Conservation (phyloP, 2,329 filamentous ascomycete species). For the Fusarium sp. region DNA sequence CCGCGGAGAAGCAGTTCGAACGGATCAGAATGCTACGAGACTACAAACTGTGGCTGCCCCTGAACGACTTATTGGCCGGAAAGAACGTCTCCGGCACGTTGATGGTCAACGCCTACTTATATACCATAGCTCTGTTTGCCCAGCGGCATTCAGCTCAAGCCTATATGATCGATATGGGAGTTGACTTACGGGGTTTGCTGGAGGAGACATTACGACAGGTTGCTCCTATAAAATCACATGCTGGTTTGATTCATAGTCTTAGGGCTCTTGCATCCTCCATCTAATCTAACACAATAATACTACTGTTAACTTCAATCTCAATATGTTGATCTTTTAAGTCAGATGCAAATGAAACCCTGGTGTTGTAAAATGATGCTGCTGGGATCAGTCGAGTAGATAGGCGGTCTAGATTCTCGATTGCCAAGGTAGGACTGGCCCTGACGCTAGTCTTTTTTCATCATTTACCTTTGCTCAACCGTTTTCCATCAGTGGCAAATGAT, state of each 20-base stretch:
- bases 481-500: not conserved
- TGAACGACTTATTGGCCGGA: constrained; percentile 20
- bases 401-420: not conserved
- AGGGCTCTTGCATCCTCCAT: constrained; percentile 4
- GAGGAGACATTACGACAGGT: constrained; percentile 19
- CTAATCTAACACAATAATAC: not conserved
- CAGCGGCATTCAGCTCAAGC: constrained; percentile 22
- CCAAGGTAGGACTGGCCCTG: not conserved
- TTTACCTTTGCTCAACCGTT: not conserved
- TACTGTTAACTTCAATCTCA: not conserved
- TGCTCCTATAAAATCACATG: not conserved
- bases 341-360: not conserved
- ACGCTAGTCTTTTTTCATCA: not conserved
- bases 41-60: constrained; percentile 27
- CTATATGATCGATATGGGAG: constrained; percentile 18
- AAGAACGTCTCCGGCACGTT: constrained; percentile 23
- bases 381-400: not conserved
- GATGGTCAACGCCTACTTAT: constrained; percentile 33
- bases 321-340: not conserved
- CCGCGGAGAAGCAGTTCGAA: constrained; percentile 21
- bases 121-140: constrained; percentile 17
- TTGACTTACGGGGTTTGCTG: constrained; percentile 16
- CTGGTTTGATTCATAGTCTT: not conserved
- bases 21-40: constrained; percentile 12
- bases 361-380: not conserved